Percentiles rank a stretch among this genome's conserved stretches.
Evolutionary conservation across 148 eudicot genomes (phyloP).

Genomic region (Oxyria digyna): DNA sequence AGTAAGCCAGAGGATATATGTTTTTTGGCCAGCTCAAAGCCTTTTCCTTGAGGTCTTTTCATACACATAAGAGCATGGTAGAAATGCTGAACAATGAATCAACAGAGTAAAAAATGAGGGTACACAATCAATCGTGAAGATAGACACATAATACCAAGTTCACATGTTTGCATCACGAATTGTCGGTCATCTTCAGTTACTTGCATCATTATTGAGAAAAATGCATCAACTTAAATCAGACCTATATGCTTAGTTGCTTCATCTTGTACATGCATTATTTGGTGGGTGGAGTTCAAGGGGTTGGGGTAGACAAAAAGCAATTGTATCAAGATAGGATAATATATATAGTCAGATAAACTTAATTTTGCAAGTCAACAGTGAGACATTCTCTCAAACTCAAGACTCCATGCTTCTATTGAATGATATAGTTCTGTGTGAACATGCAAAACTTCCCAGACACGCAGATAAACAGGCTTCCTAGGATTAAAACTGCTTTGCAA

Average conservation of each 20-base stretch:
- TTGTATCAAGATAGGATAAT: neutral
- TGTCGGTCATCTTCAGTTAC: neutral
- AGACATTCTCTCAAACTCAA: neutral
- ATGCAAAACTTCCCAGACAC: neutral
- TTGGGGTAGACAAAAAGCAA: neutral
- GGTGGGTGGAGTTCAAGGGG: neutral
- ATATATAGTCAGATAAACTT: neutral
- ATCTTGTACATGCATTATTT: neutral
- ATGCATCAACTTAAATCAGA: neutral
- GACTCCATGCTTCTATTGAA: neutral
- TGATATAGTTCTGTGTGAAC: neutral
- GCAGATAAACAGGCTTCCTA: neutral
- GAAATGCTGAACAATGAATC: slow-evolving; percentile 49
- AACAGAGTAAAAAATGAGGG: slow-evolving; percentile 9
- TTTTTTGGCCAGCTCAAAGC: slow-evolving; percentile 83
- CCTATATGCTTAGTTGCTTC: neutral
- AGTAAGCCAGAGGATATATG: slow-evolving; percentile 66
- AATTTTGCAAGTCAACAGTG: neutral
- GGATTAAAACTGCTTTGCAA: neutral
- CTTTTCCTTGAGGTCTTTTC: slow-evolving; percentile 90
- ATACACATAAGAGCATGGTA: slow-evolving; percentile 59
- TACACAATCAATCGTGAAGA: slow-evolving; percentile 3
- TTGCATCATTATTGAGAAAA: neutral
- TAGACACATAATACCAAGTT: neutral
- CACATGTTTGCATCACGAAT: neutral